Conservation (phyloP, 345 rosid species). For the Anastatica hierochuntica region DNA sequence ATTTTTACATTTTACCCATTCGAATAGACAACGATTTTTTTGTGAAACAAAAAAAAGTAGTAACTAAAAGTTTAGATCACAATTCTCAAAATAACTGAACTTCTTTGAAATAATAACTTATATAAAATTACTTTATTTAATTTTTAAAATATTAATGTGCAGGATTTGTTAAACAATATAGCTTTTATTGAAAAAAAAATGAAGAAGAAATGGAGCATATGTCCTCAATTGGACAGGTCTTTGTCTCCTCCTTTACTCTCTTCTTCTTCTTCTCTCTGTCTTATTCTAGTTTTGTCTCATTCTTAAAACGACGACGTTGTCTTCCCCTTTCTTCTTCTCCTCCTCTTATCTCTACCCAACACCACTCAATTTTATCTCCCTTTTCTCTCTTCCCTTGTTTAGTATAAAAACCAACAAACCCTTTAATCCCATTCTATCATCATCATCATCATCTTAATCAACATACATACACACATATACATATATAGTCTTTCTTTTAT, state of each 20-base stretch:
- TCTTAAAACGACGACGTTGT: slow-evolving; percentile 18
- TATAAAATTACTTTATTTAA: no score
- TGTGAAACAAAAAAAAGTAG: no score
- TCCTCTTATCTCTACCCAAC: slow-evolving; percentile 28
- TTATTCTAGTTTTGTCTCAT: slow-evolving; percentile 11
- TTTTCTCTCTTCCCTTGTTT: slow-evolving; percentile 9
- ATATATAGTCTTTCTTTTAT: slow-evolving; percentile 5
- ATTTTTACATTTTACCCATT: no score
- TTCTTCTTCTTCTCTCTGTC: slow-evolving; percentile 25
- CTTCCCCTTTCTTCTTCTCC: slow-evolving; percentile 21
- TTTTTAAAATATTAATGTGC: no score
- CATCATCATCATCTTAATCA: slow-evolving; percentile 19
- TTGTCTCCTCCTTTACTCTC: slow-evolving; percentile 43
- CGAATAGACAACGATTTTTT: no score
- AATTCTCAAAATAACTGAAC: no score
- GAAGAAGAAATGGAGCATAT: no score
- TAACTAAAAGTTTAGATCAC: no score
- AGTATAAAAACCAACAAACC: slow-evolving; percentile 22
- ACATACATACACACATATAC: slow-evolving; percentile 20
- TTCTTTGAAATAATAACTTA: no score
- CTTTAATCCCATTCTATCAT: slow-evolving; percentile 15
- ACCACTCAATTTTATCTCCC: slow-evolving; percentile 26
- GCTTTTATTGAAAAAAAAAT: no score
- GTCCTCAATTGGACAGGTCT: slow-evolving; percentile 53
- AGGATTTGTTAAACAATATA: no score